Percentiles rank a stretch among this genome's conserved stretches.
Conservation (phyloP, 352 stramenopile genomes). For the Globisporangium echinulatum region DNA sequence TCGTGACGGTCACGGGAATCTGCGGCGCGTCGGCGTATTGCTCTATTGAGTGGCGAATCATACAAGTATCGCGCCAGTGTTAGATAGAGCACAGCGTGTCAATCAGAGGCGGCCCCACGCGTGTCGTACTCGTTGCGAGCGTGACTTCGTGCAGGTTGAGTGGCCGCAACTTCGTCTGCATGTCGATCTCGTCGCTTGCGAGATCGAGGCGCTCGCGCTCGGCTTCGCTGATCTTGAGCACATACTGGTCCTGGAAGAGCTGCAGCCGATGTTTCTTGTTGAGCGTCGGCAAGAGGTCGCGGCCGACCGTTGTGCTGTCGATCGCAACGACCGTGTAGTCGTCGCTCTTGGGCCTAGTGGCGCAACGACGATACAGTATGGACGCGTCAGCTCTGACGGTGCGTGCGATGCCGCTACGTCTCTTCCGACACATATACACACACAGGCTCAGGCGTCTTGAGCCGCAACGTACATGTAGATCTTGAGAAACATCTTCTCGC, state of each 20-base stretch:
- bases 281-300: slow-evolving; percentile 78
- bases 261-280: slow-evolving; percentile 85
- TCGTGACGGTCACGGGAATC: slow-evolving; percentile 57
- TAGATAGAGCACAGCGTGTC: background rate
- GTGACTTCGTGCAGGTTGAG: slow-evolving; percentile 86
- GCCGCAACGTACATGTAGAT: slow-evolving; percentile 68
- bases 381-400: background rate
- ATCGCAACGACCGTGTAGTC: slow-evolving; percentile 87
- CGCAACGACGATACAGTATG: background rate
- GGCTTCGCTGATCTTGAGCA: slow-evolving; percentile 85
- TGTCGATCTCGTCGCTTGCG: slow-evolving; percentile 79
- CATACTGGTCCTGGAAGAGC: slow-evolving; percentile 83
- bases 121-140: slow-evolving; percentile 68
- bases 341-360: slow-evolving; percentile 73
- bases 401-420: too few relatives aligned
- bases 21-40: slow-evolving; percentile 82
- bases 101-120: background rate
- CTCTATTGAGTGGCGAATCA: slow-evolving; percentile 31
- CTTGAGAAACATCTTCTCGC: slow-evolving; percentile 83
- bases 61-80: background rate
- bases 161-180: slow-evolving; percentile 80
- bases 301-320: slow-evolving; percentile 66
- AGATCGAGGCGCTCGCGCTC: slow-evolving; percentile 78
- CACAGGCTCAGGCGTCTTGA: too few relatives aligned
- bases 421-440: too few relatives aligned